phyloP scores from a whole-genome alignment of 148 eudicot genomes.

The Vaccinium vitisidaea region DNA sequence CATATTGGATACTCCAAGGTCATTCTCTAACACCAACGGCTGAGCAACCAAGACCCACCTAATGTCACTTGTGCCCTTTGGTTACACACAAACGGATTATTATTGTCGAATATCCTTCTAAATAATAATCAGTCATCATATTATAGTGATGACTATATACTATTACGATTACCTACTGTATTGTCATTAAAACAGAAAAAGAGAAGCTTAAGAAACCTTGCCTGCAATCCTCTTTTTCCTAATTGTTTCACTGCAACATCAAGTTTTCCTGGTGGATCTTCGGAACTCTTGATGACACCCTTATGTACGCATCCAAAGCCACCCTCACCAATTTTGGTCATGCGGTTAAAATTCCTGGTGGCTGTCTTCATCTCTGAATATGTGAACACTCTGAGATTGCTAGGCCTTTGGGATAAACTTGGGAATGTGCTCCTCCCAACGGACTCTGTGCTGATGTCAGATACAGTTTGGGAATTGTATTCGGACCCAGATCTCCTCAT shows the following conservation, averaged over 20 bases:
- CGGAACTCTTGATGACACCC: slow-evolving; percentile 55
- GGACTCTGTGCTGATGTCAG: slow-evolving; percentile 73
- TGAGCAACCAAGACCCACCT: neutral
- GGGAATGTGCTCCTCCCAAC: slow-evolving; percentile 52
- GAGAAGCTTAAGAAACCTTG: slow-evolving; percentile 28
- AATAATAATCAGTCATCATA: neutral
- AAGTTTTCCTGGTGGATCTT: slow-evolving; percentile 49
- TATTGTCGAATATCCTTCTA: neutral
- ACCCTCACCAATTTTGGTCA: slow-evolving; percentile 81
- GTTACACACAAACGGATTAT: neutral
- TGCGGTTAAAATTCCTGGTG: slow-evolving; percentile 65
- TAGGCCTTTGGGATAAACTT: slow-evolving; percentile 54
- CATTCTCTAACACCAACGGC: neutral
- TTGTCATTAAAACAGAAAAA: neutral
- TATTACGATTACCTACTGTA: neutral
- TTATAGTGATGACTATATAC: neutral
- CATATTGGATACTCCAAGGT: neutral
- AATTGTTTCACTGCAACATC: slow-evolving; percentile 89
- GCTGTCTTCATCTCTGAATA: slow-evolving; percentile 66
- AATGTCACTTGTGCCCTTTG: neutral
- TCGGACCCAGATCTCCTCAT: slow-evolving; percentile 60
- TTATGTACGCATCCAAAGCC: slow-evolving; percentile 91
- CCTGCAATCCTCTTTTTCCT: slow-evolving; percentile 91
- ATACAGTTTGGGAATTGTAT: slow-evolving; percentile 52
- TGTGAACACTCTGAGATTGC: slow-evolving; percentile 73